These are phyloP conservation scores for Cryptococcus sp. DNA, from an alignment of 1,284 basidiomycete species.

Conservation along the genomic window DNA sequence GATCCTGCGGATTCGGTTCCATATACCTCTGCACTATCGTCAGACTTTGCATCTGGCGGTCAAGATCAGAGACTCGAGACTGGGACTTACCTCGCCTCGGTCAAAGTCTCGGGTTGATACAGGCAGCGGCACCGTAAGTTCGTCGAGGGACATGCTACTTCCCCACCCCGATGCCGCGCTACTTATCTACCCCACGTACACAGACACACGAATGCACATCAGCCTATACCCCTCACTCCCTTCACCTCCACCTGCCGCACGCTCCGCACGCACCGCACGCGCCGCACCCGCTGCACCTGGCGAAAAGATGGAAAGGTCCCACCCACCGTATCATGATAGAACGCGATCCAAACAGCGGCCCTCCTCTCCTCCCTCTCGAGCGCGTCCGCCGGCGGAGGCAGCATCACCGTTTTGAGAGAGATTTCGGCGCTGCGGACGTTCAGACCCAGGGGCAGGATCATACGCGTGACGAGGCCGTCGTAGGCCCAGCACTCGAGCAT, in stretches of 20 bases:
- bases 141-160: slow-evolving; percentile 44
- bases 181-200: slow-evolving; percentile 26
- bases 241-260: no score
- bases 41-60: not conserved
- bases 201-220: not conserved
- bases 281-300: not conserved
- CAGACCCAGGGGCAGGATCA: slow-evolving; percentile 47
- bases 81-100: slow-evolving; percentile 9
- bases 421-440: slow-evolving; percentile 44
- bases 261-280: no score
- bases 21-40: slow-evolving; percentile 23
- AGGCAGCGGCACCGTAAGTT: slow-evolving; percentile 44
- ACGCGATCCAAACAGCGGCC: slow-evolving; percentile 45
- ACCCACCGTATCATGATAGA: slow-evolving; percentile 42
- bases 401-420: slow-evolving; percentile 44
- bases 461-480: slow-evolving; percentile 41
- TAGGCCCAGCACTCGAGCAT: slow-evolving; percentile 50
- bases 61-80: not conserved
- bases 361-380: slow-evolving; percentile 48
- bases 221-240: not conserved
- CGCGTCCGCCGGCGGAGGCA: slow-evolving; percentile 42
- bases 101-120: slow-evolving; percentile 39
- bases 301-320: not conserved
- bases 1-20: slow-evolving; percentile 45
- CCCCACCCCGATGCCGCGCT: slow-evolving; percentile 47